These are phyloP conservation scores for Microcos paniculata DNA, from an alignment of 345 rosid genomes.

Conservation along the genomic window DNA sequence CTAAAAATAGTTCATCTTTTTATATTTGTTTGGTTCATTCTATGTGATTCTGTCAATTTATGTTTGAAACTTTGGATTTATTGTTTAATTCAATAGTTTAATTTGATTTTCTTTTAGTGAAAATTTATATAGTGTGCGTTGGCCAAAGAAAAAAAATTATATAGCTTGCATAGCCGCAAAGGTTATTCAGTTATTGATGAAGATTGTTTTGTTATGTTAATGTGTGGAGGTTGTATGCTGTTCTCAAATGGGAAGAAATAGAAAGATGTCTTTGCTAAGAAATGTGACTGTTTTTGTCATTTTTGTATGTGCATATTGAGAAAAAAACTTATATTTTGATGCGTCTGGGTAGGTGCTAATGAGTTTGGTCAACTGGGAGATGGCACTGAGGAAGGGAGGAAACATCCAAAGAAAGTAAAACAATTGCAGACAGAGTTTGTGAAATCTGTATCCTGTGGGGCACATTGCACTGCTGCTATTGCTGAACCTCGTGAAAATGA, in stretches of 20 bases:
- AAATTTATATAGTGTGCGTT: too few relatives aligned
- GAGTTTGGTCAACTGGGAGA: conserved; percentile 98
- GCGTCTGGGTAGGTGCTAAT: conserved; percentile 61
- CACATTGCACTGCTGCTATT: conserved; percentile 86
- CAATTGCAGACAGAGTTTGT: conserved; percentile 83
- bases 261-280: neutral
- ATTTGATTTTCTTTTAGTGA: neutral
- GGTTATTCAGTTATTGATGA: neutral
- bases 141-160: too few relatives aligned
- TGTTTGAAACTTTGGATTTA: conserved; percentile 2
- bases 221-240: neutral
- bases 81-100: neutral
- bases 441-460: conserved; percentile 90
- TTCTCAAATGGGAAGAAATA: neutral
- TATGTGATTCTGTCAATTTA: neutral
- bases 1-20: neutral
- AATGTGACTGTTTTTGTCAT: neutral
- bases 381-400: conserved; percentile 85
- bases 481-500: conserved; percentile 79
- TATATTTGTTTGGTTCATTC: neutral
- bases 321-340: neutral
- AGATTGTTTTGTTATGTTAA: neutral
- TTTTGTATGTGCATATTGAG: neutral
- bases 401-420: conserved; percentile 75
- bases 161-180: neutral